Evolutionary conservation across 1,284 basidiomycete genomes (phyloP).

Genomic region (Malassezia equina): DNA sequence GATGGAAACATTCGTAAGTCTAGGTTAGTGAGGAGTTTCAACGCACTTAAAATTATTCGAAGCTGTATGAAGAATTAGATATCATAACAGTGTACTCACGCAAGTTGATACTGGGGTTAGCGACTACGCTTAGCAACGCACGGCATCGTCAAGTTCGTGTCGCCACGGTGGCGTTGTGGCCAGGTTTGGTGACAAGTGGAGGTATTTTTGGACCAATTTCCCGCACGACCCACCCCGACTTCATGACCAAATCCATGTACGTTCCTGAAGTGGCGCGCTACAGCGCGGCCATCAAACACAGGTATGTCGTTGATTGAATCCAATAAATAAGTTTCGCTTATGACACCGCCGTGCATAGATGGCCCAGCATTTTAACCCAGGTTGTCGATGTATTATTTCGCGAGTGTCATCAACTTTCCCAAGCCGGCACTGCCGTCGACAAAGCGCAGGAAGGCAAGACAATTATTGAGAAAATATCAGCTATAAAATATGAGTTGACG

Average conservation of each 20-base stretch:
- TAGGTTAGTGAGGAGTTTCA: not conserved
- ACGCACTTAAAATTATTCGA: conserved; percentile 43
- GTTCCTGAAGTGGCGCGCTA: conserved; percentile 2
- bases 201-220: not conserved
- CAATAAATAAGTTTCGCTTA: conserved; percentile 51
- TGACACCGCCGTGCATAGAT: conserved; percentile 59
- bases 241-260: not conserved
- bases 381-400: conserved; percentile 64
- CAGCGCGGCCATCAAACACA: conserved; percentile 8
- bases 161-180: not conserved
- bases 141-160: conserved; percentile 3
- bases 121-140: not conserved
- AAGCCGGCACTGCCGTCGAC: conserved; percentile 51
- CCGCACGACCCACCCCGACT: not conserved
- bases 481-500: conserved; percentile 80
- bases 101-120: conserved; percentile 17
- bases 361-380: conserved; percentile 79
- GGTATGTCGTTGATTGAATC: not conserved
- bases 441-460: conserved; percentile 59
- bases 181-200: not conserved
- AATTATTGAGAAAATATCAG: conserved; percentile 68
- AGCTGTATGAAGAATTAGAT: conserved; percentile 16
- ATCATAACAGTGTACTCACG: conserved; percentile 6
- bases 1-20: conserved; percentile 84
- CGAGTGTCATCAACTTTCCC: conserved; percentile 36